Percentiles rank a stretch among this genome's conserved stretches.
Evolutionary conservation across 257 asterid genomes (phyloP).

Genomic region (Ilex aquifolium): DNA sequence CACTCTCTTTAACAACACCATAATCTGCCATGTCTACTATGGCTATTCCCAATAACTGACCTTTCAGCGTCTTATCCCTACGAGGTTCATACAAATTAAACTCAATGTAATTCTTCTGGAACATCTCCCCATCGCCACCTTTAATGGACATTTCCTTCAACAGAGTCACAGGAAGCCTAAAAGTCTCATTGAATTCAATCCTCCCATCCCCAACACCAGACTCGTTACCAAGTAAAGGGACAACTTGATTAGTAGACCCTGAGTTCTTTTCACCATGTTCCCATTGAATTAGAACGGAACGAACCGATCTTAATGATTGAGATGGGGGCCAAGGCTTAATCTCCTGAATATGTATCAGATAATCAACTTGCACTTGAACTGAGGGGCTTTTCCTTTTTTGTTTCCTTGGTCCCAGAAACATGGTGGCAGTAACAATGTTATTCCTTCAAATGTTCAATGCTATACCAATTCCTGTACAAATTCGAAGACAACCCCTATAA

Average conservation of each 20-base stretch:
- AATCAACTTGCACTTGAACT: slow-evolving; percentile 40
- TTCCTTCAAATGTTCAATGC: slow-evolving; percentile 10
- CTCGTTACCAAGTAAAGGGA: slow-evolving; percentile 47
- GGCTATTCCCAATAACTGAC: slow-evolving; percentile 75
- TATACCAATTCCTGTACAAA: slow-evolving; percentile 10
- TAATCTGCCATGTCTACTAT: slow-evolving; percentile 65
- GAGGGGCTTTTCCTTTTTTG: slow-evolving; percentile 47
- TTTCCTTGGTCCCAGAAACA: slow-evolving; percentile 59
- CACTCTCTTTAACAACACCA: slow-evolving; percentile 43
- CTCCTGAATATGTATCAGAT: slow-evolving; percentile 49
- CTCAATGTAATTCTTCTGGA: slow-evolving; percentile 60
- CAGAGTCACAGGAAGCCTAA: slow-evolving; percentile 55
- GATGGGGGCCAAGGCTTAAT: slow-evolving; percentile 95
- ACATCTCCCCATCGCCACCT: slow-evolving; percentile 34
- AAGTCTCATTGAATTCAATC: slow-evolving; percentile 61
- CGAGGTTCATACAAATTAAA: slow-evolving; percentile 71
- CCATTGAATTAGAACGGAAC: slow-evolving; percentile 72
- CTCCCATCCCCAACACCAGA: slow-evolving; percentile 60
- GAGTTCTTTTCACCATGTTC: slow-evolving; percentile 51
- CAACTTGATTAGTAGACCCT: slow-evolving; percentile 60
- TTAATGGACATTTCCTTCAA: slow-evolving; percentile 43
- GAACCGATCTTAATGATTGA: slow-evolving; percentile 49
- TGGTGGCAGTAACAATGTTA: slow-evolving; percentile 20
- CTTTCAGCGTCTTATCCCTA: slow-evolving; percentile 55
- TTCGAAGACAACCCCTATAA: slow-evolving; percentile 3